Conservation (phyloP, 2,329 filamentous ascomycete species). For the Amphichorda felina region DNA sequence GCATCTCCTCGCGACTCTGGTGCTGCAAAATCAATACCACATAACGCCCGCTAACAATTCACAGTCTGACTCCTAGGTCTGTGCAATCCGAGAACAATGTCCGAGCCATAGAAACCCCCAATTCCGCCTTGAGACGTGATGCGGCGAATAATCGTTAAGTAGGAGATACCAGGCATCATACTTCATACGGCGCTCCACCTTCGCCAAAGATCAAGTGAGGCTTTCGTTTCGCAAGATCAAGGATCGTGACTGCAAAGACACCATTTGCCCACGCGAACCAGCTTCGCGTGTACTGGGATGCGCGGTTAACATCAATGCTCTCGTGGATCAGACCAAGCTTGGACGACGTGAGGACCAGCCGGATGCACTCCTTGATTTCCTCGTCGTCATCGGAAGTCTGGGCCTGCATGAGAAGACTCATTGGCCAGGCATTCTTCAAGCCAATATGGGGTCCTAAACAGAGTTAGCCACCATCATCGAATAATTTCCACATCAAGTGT, state of each 20-base stretch:
- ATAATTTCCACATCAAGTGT: background rate
- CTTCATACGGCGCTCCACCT: slow-evolving; percentile 45
- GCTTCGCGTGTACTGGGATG: slow-evolving; percentile 63
- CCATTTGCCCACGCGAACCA: slow-evolving; percentile 99
- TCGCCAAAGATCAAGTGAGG: slow-evolving; percentile 74
- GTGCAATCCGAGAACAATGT: too few relatives aligned
- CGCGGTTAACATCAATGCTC: slow-evolving; percentile 69
- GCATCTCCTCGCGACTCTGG: too few relatives aligned
- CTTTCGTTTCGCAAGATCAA: slow-evolving; percentile 81
- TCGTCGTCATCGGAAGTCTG: slow-evolving; percentile 76
- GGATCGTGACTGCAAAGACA: slow-evolving; percentile 83
- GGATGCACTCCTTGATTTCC: slow-evolving; percentile 67
- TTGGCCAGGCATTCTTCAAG: slow-evolving; percentile 87
- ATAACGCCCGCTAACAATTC: too few relatives aligned
- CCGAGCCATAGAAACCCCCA: too few relatives aligned
- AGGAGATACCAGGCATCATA: slow-evolving; percentile 13
- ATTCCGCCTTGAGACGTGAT: background rate
- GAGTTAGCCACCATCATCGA: background rate
- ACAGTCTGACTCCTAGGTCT: too few relatives aligned
- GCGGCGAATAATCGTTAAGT: background rate
- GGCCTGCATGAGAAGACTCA: slow-evolving; percentile 84
- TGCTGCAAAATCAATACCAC: too few relatives aligned
- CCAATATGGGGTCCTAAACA: slow-evolving; percentile 55
- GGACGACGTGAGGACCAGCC: slow-evolving; percentile 63
- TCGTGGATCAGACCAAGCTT: slow-evolving; percentile 79